Evolutionary conservation across 176 grass and related monocot species (phyloP).

Genomic region (Secale cereale): DNA sequence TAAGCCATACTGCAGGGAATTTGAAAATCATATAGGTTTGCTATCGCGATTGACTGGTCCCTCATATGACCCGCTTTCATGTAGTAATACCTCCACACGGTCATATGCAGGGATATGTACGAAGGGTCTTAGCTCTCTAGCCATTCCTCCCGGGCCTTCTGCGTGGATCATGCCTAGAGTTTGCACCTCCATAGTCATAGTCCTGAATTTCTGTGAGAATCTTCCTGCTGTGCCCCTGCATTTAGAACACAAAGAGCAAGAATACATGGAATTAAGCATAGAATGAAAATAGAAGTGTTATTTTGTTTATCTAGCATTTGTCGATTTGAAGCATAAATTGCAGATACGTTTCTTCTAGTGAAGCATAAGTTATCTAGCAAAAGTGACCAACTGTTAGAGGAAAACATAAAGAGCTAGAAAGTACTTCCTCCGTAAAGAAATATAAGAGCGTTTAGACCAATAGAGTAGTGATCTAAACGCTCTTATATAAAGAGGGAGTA

Average conservation of each 20-base stretch:
- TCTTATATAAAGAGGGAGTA: background rate
- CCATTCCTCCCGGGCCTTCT: constrained; percentile 61
- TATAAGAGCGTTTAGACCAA: too few relatives aligned
- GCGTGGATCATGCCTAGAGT: constrained; percentile 69
- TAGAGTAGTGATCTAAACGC: too few relatives aligned
- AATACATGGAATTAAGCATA: background rate
- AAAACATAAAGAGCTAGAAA: constrained; percentile 10
- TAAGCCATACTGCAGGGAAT: background rate
- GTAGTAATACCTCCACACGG: constrained; percentile 10
- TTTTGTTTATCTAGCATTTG: background rate
- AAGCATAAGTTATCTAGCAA: background rate
- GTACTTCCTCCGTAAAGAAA: too few relatives aligned
- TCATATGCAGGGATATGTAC: constrained; percentile 4
- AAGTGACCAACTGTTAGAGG: background rate
- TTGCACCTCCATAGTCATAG: constrained; percentile 81
- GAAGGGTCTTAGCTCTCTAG: constrained; percentile 33
- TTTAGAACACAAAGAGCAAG: constrained; percentile 9
- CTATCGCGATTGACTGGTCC: constrained; percentile 6
- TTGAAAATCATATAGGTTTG: constrained; percentile 19
- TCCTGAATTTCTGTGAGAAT: constrained; percentile 66
- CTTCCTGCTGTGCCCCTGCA: constrained; percentile 59
- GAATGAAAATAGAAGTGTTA: background rate
- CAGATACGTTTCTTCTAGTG: background rate
- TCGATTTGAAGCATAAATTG: constrained; percentile 13
- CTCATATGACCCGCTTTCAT: constrained; percentile 17